phyloP scores from a whole-genome alignment of 2,329 filamentous ascomycete species.

The Fusarium albosuccineum region DNA sequence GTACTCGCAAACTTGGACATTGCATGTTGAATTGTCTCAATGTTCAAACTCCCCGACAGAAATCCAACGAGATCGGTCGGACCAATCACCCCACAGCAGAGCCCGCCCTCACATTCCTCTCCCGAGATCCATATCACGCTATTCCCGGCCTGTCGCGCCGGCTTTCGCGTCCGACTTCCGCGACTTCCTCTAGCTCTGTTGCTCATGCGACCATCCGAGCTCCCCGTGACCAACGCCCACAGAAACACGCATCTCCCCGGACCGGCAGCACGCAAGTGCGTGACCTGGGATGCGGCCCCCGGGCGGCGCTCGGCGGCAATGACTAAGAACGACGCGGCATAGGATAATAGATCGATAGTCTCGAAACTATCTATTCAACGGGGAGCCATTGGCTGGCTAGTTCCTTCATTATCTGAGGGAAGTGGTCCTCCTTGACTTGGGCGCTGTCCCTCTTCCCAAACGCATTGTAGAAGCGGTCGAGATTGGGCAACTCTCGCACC shows the following conservation, averaged over 20 bases:
- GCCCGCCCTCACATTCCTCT: conserved; percentile 6
- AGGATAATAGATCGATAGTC: too few relatives aligned
- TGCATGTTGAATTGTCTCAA: neutral
- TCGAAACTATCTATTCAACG: conserved; percentile 1
- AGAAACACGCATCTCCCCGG: conserved; percentile 19
- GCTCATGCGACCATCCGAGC: conserved; percentile 27
- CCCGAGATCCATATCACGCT: conserved; percentile 2
- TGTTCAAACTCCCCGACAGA: conserved; percentile 23
- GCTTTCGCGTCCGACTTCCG: conserved; percentile 37
- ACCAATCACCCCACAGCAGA: neutral
- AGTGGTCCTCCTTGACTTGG: conserved; percentile 17
- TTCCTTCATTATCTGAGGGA: conserved; percentile 14
- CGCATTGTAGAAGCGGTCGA: conserved; percentile 23
- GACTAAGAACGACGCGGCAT: too few relatives aligned
- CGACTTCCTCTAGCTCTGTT: conserved; percentile 5
- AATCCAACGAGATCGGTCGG: neutral
- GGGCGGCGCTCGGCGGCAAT: too few relatives aligned
- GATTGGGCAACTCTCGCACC: conserved; percentile 5
- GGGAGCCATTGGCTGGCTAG: conserved; percentile 33
- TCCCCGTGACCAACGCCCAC: conserved; percentile 40
- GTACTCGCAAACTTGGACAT: too few relatives aligned
- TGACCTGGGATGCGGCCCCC: too few relatives aligned
- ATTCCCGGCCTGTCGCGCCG: conserved; percentile 29
- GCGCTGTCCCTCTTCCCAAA: conserved; percentile 27
- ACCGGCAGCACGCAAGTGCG: neutral